Evolutionary conservation across 495 filamentous ascomycete genomes (phyloP), one percentile per base, ranked within the genome.

Genomic region (Daldinia grandis): DNA sequence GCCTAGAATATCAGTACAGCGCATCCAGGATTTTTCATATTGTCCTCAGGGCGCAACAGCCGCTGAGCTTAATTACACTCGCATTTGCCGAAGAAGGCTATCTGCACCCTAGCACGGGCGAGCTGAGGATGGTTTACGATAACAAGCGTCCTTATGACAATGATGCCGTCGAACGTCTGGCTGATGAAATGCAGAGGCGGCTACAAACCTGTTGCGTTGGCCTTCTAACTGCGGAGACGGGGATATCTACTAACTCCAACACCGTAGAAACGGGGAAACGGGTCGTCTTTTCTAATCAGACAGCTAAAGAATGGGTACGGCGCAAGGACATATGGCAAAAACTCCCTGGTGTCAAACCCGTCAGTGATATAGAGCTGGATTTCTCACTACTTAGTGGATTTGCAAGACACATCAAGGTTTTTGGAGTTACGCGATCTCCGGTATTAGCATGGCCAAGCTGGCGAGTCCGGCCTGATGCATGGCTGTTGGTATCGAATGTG

Each of bases 251-350:
- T 3, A 59, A 74, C 21, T 53, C 73, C 5, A 72, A 72, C 37
- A 62, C 70, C 2, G 37, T 64, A 8, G 72, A 78, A 42, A 73
- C 72, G 3, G 72, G 66, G 12, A 72, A 74, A 12, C 74, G 76
- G n/a, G 74, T 78, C 12, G 74, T 78, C 21, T 78, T 78, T 54
- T 62, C 68, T 6, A 72, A 78, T 38, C 76, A 78, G 38, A 78
- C 76, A 8, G 68, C 72, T 5, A 78, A 78, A 25, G 74, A 78
- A 62, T 78, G 66, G 66, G 68, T 72, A 7, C 69, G 62, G 0
- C 69, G 74, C 21, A 67, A 50, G 28, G 74, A 78, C 33, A 71
- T 78, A 50, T 78, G 76, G 76, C 37, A 71, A 12, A 63, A 55
- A 24, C 65, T 78, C 5, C 74, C 76, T 2, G 72, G 71, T 33